A percentile compares a stretch with the other conserved stretches of the same genome.
Evolutionary conservation across 2,329 filamentous ascomycete genomes (phyloP).

Genomic region (Fusarium proliferatum): DNA sequence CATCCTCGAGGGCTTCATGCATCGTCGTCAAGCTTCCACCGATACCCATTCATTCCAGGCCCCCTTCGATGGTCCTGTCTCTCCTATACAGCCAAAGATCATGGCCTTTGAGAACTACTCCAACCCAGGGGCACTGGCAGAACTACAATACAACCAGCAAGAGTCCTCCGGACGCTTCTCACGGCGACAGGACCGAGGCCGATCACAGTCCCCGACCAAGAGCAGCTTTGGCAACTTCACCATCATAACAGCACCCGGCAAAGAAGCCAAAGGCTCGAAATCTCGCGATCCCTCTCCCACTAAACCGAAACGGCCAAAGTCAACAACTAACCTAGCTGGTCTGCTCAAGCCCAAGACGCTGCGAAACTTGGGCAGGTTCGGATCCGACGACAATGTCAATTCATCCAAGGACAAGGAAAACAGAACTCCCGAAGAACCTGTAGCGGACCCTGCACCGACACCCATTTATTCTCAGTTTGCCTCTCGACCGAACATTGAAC

Average conservation of each 20-base stretch:
- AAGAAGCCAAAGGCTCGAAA: slow-evolving; percentile 55
- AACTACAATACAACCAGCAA: slow-evolving; percentile 67
- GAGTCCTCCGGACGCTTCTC: slow-evolving; percentile 54
- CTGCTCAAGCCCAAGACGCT: slow-evolving; percentile 81
- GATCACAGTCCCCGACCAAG: slow-evolving; percentile 59
- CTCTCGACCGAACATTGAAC: slow-evolving; percentile 41
- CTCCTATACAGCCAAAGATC: slow-evolving; percentile 43
- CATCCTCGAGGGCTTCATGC: slow-evolving; percentile 62
- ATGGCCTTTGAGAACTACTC: slow-evolving; percentile 51
- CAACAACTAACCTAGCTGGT: slow-evolving; percentile 81
- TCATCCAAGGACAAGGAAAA: slow-evolving; percentile 83
- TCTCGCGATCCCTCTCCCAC: slow-evolving; percentile 62
- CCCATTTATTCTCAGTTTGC: slow-evolving; percentile 86
- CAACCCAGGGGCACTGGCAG: slow-evolving; percentile 61
- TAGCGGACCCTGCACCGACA: slow-evolving; percentile 55
- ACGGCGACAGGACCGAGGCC: slow-evolving; percentile 51
- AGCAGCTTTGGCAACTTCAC: slow-evolving; percentile 54
- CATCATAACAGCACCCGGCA: slow-evolving; percentile 55
- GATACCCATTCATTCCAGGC: slow-evolving; percentile 50
- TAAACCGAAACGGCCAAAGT: slow-evolving; percentile 83
- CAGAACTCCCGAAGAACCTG: slow-evolving; percentile 63
- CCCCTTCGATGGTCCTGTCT: slow-evolving; percentile 40
- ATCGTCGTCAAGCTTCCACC: slow-evolving; percentile 60
- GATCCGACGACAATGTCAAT: slow-evolving; percentile 63
- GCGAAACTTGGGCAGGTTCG: slow-evolving; percentile 69